These are phyloP conservation scores for Gossypium herbaceum DNA, from an alignment of 345 rosid species.

Conservation along the genomic window DNA sequence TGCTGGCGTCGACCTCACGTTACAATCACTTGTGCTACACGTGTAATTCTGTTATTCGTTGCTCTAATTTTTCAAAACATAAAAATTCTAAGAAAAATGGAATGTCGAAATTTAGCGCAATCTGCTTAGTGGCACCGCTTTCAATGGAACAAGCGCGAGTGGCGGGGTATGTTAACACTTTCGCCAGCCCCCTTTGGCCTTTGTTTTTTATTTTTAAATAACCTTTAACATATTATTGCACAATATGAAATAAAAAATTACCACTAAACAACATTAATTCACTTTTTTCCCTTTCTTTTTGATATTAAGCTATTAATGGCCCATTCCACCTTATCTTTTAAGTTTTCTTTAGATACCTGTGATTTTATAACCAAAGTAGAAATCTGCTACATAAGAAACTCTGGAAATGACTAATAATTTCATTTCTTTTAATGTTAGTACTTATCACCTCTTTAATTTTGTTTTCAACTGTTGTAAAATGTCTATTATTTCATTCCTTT, in stretches of 20 bases:
- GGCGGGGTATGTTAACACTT: slow-evolving; percentile 42
- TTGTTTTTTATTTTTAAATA: too few relatives aligned
- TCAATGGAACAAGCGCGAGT: slow-evolving; percentile 34
- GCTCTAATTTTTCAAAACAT: too few relatives aligned
- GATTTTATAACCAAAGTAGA: too few relatives aligned
- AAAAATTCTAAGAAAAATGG: not conserved
- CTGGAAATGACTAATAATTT: too few relatives aligned
- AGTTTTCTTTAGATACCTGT: not conserved
- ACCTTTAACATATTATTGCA: not conserved
- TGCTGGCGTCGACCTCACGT: slow-evolving; percentile 37
- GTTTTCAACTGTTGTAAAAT: too few relatives aligned
- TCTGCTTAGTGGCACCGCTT: slow-evolving; percentile 24
- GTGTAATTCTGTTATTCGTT: slow-evolving; percentile 9
- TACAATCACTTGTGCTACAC: not conserved
- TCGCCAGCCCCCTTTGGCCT: slow-evolving; percentile 21
- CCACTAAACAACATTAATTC: not conserved
- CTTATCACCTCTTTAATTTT: too few relatives aligned
- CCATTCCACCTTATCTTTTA: slow-evolving; percentile 19
- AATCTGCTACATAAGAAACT: too few relatives aligned
- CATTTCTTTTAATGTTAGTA: too few relatives aligned
- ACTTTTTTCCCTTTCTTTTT: slow-evolving; percentile 17
- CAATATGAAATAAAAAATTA: not conserved
- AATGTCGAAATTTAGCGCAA: not conserved
- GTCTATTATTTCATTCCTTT: too few relatives aligned
- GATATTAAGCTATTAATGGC: slow-evolving; percentile 23